Conservation (phyloP, 176 grass and related monocot genomes). For the Pontederia paniculata region DNA sequence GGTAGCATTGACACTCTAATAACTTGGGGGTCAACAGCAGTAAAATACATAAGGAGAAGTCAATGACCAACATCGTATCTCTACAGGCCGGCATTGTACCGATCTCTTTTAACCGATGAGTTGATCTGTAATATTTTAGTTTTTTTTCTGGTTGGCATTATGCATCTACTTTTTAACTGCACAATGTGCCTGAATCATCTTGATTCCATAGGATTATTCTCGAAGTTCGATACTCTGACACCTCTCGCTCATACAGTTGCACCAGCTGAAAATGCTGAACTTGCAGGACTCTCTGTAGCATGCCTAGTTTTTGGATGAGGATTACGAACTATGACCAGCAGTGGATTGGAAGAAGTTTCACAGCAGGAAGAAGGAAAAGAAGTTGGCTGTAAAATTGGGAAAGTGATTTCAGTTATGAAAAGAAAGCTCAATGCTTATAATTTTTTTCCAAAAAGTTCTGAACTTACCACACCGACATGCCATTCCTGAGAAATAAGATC, state of each 20-base stretch:
- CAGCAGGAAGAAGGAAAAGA: conserved; percentile 6
- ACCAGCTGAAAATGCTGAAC: neutral
- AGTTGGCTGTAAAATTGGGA: conserved; percentile 16
- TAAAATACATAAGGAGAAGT: no score
- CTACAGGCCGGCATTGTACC: no score
- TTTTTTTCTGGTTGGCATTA: no score
- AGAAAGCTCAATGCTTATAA: neutral
- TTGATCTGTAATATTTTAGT: no score
- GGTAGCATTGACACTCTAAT: no score
- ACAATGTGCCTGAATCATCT: no score
- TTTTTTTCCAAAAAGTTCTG: neutral
- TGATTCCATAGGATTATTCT: no score
- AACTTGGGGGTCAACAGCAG: no score
- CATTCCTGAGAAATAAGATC: conserved; percentile 73
- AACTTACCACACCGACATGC: conserved; percentile 91
- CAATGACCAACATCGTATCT: no score
- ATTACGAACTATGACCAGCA: conserved; percentile 18
- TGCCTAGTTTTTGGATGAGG: neutral
- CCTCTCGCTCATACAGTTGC: neutral
- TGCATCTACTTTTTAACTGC: no score
- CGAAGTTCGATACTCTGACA: no score
- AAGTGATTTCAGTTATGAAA: neutral
- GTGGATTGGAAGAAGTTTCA: neutral
- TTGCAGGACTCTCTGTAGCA: neutral
- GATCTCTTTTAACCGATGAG: no score